Conservation (phyloP, 2,329 filamentous ascomycete genomes). For the Phaeosphaeria sp. region DNA sequence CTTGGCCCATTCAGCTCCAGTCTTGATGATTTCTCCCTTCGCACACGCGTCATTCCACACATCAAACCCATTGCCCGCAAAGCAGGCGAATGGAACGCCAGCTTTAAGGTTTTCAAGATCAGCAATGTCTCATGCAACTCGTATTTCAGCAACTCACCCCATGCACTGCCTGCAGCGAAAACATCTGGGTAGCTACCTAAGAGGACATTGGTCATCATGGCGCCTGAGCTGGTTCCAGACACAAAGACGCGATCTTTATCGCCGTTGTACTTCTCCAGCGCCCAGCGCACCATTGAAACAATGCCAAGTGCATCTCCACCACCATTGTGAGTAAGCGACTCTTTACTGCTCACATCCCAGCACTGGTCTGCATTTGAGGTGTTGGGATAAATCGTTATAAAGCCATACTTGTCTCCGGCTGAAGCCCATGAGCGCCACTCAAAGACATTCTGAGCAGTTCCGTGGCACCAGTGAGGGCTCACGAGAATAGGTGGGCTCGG, state of each 20-base stretch:
- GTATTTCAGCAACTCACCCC: conserved; percentile 1
- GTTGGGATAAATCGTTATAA: conserved; percentile 44
- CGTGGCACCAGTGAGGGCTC: conserved; percentile 44
- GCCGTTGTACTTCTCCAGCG: conserved; percentile 35
- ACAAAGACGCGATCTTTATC: conserved; percentile 42
- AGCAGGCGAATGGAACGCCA: conserved; percentile 46
- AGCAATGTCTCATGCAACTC: no score
- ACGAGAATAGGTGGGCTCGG: conserved; percentile 40
- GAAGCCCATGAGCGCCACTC: conserved; percentile 35
- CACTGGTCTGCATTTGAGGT: conserved; percentile 41
- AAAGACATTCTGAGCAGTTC: conserved; percentile 39
- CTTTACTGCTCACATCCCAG: conserved; percentile 44
- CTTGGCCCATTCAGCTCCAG: conserved; percentile 36
- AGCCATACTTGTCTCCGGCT: conserved; percentile 40
- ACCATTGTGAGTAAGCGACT: conserved; percentile 40
- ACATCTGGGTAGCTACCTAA: conserved; percentile 43
- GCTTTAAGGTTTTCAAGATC: conserved; percentile 7
- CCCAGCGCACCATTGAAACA: conserved; percentile 40
- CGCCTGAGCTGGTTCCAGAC: conserved; percentile 42
- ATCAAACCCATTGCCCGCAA: conserved; percentile 37
- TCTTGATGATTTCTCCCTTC: conserved; percentile 39
- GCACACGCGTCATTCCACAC: conserved; percentile 43
- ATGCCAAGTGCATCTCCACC: conserved; percentile 44
- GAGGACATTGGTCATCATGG: conserved; percentile 47
- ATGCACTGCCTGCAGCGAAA: conserved; percentile 43